Conservation (phyloP, 169 alveolate species). For the Babesia bigemina region DNA sequence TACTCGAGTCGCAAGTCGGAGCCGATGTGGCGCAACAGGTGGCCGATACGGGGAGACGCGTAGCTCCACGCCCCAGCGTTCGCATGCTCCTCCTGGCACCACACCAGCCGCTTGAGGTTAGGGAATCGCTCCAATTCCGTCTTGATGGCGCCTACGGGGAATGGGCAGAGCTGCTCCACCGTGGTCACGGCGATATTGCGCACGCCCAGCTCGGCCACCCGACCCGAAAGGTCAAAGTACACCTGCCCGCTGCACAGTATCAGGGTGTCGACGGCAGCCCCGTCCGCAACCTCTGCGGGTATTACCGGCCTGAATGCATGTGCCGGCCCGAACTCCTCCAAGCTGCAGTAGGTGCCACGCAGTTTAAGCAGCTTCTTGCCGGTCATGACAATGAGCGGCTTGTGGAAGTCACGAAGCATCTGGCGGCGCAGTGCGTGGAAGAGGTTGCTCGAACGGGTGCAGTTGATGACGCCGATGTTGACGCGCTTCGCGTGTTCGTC, state of each 20-base stretch:
- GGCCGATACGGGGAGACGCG: conserved; percentile 58
- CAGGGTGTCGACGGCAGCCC: conserved; percentile 75
- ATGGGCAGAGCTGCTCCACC: conserved; percentile 90
- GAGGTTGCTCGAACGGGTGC: conserved; percentile 88
- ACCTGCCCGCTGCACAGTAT: conserved; percentile 92
- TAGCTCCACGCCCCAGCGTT: conserved; percentile 88
- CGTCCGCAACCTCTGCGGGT: conserved; percentile 68
- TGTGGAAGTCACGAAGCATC: conserved; percentile 86
- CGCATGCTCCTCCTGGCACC: conserved; percentile 93
- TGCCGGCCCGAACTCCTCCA: conserved; percentile 69
- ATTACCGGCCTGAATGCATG: conserved; percentile 71
- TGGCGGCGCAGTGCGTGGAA: conserved; percentile 93
- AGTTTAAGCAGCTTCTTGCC: conserved; percentile 75
- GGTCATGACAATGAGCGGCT: conserved; percentile 72
- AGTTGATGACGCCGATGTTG: conserved; percentile 85
- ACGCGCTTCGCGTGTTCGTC: conserved; percentile 66
- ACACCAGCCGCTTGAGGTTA: conserved; percentile 76
- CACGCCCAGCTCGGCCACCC: conserved; percentile 67
- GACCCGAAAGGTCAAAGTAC: conserved; percentile 82
- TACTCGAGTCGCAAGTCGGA: conserved; percentile 23
- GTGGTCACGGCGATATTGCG: conserved; percentile 80
- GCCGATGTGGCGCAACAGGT: conserved; percentile 19
- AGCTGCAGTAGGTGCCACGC: conserved; percentile 71
- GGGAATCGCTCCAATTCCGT: conserved; percentile 72
- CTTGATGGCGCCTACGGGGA: conserved; percentile 81